Evolutionary conservation across 768 basidiomycete species (phyloP), one percentile per base, ranked within the genome.

Genomic region (Neoboletus subvelutipes): DNA sequence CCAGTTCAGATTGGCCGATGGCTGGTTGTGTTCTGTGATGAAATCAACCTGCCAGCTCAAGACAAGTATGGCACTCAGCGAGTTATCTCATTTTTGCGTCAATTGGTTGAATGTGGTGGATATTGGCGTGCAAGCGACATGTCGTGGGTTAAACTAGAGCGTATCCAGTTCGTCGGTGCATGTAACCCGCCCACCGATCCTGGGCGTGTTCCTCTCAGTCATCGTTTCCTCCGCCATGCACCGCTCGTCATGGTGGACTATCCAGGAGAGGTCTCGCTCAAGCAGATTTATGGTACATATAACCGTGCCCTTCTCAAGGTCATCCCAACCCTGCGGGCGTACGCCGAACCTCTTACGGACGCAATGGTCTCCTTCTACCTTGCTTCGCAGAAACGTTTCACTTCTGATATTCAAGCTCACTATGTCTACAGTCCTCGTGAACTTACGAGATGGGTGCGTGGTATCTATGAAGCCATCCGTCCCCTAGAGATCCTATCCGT

Each of bases 1-100:
- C 97, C 97, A 11, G 76, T 88, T 4, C 94, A 98, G 67, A 94
- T 98, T 59, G 96, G 96, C 28, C 87, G 94, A 45, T 99, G 97
- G 97, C 82, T 99, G 48, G 95, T 99, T 34, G 89, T 99, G n/a
- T 99, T 99, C 77, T 99, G 97, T 71, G 97, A 99, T 71, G 97
- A 99, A 73, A 98, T 99, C 79, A 99, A 99, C 69, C 77, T 99
- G 5, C 97, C 97, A 3, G 94, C 97, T 17, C 81, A 87, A 10
- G 97, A 99, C 79, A 96, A 94, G 74, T 99, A 99, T 67, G 97
- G 97, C 4, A 99, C 97, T 5, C 97, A 99, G 71, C 84, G 93
- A 26, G 97, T 99, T 67, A 98, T 99, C 67, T 98, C 96, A 2
- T 99, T 98, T 81, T 82, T 99, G 59, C 88, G 97, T 52, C 97